Evolutionary conservation across 2,329 filamentous ascomycete genomes (phyloP).

Genomic region (Venturiaceae sp.): DNA sequence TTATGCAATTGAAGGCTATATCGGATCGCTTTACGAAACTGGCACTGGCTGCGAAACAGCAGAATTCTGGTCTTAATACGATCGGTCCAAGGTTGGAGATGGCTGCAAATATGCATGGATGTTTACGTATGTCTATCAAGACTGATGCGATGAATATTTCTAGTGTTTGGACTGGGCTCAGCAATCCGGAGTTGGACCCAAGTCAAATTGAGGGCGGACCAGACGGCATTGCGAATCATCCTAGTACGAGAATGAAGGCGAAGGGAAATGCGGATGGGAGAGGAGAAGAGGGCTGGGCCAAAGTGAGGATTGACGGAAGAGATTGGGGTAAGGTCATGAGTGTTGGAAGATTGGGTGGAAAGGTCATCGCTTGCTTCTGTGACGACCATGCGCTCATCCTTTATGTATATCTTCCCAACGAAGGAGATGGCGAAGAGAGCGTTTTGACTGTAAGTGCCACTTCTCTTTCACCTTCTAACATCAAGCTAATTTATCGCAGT

Average conservation of each 20-base stretch:
- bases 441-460: conserved; percentile 57
- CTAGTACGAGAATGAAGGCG: conserved; percentile 66
- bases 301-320: conserved; percentile 80
- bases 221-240: conserved; percentile 62
- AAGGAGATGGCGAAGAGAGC: conserved; percentile 58
- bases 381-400: conserved; percentile 72
- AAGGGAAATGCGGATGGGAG: conserved; percentile 46
- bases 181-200: conserved; percentile 81
- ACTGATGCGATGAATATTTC: conserved; percentile 80
- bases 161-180: conserved; percentile 75
- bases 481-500: conserved; percentile 33
- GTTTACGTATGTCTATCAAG: conserved; percentile 65
- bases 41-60: conserved; percentile 33
- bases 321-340: conserved; percentile 95
- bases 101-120: conserved; percentile 90
- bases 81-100: conserved; percentile 63
- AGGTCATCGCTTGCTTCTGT: conserved; percentile 78
- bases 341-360: conserved; percentile 77
- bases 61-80: conserved; percentile 22
- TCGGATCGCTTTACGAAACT: conserved; percentile 93
- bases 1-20: conserved; percentile 85
- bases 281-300: conserved; percentile 77
- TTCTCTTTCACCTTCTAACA: neutral
- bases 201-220: conserved; percentile 58
- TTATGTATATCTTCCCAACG: conserved; percentile 69